phyloP scores from a whole-genome alignment of 306 rosid genomes.

The Quillaja saponaria region DNA sequence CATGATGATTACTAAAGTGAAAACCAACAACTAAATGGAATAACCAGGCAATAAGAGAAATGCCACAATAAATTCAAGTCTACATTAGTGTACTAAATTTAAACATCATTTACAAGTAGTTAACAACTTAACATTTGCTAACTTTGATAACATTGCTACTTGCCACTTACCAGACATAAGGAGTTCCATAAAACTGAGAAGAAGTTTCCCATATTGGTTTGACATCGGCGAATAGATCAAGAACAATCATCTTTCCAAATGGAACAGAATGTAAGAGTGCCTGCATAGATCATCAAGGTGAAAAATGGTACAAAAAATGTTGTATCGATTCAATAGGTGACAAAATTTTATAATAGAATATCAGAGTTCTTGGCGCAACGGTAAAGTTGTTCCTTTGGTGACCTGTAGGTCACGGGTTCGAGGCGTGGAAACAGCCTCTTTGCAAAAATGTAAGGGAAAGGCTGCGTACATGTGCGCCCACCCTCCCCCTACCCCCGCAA shows the following conservation, averaged over 20 bases:
- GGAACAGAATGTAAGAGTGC: slow-evolving; percentile 95
- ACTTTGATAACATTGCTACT: too few relatives aligned
- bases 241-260: slow-evolving; percentile 89
- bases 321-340: too few relatives aligned
- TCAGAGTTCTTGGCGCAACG: too few relatives aligned
- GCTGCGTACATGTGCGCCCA: too few relatives aligned
- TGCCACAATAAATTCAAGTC: background rate
- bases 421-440: too few relatives aligned
- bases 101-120: too few relatives aligned
- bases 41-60: background rate
- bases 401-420: too few relatives aligned
- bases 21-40: background rate
- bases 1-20: slow-evolving; percentile 1
- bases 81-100: too few relatives aligned
- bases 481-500: too few relatives aligned
- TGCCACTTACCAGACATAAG: slow-evolving; percentile 84
- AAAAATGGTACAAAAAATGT: background rate
- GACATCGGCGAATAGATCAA: slow-evolving; percentile 95
- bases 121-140: slow-evolving; percentile 18
- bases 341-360: too few relatives aligned
- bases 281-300: slow-evolving; percentile 46
- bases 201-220: slow-evolving; percentile 88
- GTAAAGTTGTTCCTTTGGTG: too few relatives aligned
- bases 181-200: slow-evolving; percentile 87
- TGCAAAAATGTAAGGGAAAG: too few relatives aligned